These are phyloP conservation scores for Prunus campanulata DNA, from an alignment of 306 rosid species.

Conservation along the genomic window DNA sequence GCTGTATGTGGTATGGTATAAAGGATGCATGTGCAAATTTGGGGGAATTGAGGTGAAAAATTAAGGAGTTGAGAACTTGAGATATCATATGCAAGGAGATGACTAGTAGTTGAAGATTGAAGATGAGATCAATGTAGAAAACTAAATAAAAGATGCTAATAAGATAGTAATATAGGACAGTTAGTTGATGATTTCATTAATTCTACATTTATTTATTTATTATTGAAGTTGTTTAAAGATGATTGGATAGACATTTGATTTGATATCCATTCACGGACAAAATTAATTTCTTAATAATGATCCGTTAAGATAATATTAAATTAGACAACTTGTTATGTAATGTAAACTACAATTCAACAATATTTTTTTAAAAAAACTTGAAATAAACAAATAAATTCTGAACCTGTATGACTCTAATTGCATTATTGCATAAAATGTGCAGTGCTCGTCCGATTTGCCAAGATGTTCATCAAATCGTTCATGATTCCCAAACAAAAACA, in stretches of 20 bases:
- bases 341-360: neutral
- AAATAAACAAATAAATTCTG: neutral
- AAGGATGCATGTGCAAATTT: no score
- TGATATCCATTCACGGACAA: neutral
- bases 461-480: neutral
- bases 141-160: no score
- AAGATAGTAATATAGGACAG: no score
- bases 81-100: neutral
- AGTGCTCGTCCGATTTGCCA: neutral
- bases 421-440: neutral
- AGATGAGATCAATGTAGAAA: neutral
- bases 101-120: neutral
- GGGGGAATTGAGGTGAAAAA: no score
- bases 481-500: neutral
- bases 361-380: neutral
- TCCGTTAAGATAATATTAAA: neutral
- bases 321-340: neutral
- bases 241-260: neutral
- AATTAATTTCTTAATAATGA: neutral
- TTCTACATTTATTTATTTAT: neutral
- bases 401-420: neutral
- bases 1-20: no score
- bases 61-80: neutral
- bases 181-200: neutral
- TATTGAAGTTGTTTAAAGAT: neutral